These are phyloP conservation scores for Pisolithus albus DNA, from an alignment of 768 basidiomycete genomes.

Conservation along the genomic window DNA sequence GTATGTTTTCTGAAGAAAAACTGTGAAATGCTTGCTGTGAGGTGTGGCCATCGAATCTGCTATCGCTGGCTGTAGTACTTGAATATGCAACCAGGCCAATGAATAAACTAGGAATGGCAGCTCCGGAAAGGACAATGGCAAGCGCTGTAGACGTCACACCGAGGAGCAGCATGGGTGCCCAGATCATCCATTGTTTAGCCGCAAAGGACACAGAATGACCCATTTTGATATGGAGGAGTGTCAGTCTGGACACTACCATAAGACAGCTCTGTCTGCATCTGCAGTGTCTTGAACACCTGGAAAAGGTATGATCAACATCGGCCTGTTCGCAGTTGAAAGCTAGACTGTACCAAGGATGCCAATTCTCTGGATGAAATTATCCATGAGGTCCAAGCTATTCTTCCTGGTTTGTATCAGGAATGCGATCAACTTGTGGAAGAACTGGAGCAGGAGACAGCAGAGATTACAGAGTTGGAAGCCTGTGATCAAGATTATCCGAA, in stretches of 20 bases:
- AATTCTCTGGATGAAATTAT: too few species aligned
- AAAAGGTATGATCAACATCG: constrained; percentile 36
- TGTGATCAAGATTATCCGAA: too few species aligned
- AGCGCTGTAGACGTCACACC: constrained; percentile 50
- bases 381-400: too few species aligned
- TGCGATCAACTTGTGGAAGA: too few species aligned
- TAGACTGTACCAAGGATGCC: too few species aligned
- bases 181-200: constrained; percentile 64
- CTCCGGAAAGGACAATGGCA: constrained; percentile 50
- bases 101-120: constrained; percentile 49
- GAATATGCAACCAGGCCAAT: constrained; percentile 56
- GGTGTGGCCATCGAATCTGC: too few species aligned
- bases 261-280: constrained; percentile 66
- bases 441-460: too few species aligned
- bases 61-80: constrained; percentile 41
- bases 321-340: too few species aligned
- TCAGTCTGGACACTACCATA: constrained; percentile 51
- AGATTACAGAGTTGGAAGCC: too few species aligned
- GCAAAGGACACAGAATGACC: constrained; percentile 67
- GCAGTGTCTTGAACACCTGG: constrained; percentile 52
- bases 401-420: too few species aligned
- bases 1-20: too few species aligned
- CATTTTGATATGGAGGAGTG: constrained; percentile 64
- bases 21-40: too few species aligned
- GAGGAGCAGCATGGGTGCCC: constrained; percentile 56